Percentiles rank a stretch among this genome's conserved stretches.
Conservation (phyloP, 306 rosid species). For the Boehmeria nivea region DNA sequence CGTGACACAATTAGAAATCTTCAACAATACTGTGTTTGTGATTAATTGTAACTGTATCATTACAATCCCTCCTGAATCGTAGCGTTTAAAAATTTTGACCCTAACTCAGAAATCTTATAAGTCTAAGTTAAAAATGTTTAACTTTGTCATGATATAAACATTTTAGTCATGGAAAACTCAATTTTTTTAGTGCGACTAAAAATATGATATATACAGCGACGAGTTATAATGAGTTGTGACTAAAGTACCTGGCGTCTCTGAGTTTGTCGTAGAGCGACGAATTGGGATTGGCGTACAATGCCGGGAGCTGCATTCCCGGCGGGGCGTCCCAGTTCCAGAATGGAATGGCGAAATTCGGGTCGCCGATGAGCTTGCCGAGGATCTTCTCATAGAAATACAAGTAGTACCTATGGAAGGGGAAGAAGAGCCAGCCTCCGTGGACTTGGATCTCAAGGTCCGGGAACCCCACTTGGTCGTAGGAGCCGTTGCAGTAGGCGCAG, state of each 20-base stretch:
- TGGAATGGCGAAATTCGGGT: constrained; percentile 55
- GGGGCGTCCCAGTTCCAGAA: constrained; percentile 82
- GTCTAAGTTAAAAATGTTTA: too few relatives aligned
- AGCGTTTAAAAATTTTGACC: too few relatives aligned
- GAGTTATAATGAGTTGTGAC: too few relatives aligned
- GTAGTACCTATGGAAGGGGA: constrained; percentile 73
- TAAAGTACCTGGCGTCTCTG: constrained; percentile 19
- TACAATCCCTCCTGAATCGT: too few relatives aligned
- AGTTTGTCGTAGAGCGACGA: constrained; percentile 56
- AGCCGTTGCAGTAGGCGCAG: constrained; percentile 86
- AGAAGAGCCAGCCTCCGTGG: constrained; percentile 78
- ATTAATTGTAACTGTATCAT: too few relatives aligned
- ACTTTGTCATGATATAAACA: too few relatives aligned
- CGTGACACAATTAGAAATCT: too few relatives aligned
- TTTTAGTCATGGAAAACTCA: too few relatives aligned
- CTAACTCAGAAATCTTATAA: too few relatives aligned
- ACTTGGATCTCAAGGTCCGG: constrained; percentile 65
- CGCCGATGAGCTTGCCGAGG: constrained; percentile 55
- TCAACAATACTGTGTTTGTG: too few relatives aligned
- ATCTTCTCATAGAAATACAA: constrained; percentile 70
- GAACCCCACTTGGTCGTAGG: constrained; percentile 56
- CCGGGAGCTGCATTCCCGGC: constrained; percentile 53
- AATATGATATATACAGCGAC: too few relatives aligned
- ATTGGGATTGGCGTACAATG: constrained; percentile 17
- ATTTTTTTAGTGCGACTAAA: too few relatives aligned